Conservation (phyloP, 768 basidiomycete genomes). For the Naganishia antarctica region DNA sequence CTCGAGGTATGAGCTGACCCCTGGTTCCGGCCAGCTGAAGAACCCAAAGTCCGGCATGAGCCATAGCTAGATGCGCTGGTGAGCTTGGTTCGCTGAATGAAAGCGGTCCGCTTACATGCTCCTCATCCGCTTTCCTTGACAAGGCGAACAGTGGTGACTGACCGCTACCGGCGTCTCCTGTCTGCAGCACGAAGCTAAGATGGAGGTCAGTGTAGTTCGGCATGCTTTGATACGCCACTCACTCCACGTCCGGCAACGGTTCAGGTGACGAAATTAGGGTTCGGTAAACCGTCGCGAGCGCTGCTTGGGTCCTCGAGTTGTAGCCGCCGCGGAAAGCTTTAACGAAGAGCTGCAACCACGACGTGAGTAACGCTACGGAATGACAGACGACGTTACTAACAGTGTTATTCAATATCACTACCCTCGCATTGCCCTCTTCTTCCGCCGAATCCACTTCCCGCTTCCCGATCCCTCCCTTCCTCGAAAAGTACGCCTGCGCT, state of each 20-base stretch:
- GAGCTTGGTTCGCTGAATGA: background rate
- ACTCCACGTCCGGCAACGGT: conserved; percentile 38
- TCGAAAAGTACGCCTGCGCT: conserved; percentile 29
- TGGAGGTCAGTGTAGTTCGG: background rate
- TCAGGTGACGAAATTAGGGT: conserved; percentile 32
- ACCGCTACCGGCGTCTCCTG: conserved; percentile 33
- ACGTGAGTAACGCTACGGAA: background rate
- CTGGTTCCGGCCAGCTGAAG: conserved; percentile 38
- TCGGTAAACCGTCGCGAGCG: conserved; percentile 31
- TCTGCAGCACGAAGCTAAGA: conserved; percentile 35
- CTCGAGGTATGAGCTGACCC: conserved; percentile 30
- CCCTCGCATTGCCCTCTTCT: conserved; percentile 32
- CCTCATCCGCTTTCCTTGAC: conserved; percentile 30
- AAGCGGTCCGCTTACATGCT: conserved; percentile 6
- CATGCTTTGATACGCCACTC: conserved; percentile 12
- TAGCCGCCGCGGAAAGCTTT: conserved; percentile 32
- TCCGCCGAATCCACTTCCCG: conserved; percentile 32
- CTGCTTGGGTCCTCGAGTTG: conserved; percentile 31
- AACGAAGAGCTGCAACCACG: conserved; percentile 32
- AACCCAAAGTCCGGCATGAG: conserved; percentile 43
- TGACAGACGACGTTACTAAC: conserved; percentile 24
- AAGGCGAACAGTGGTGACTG: conserved; percentile 34
- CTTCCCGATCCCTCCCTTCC: conserved; percentile 30
- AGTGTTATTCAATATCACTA: conserved; percentile 32
- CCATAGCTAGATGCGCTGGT: conserved; percentile 31